Evolutionary conservation across 192 early-diverging fungal genomes (phyloP).

Genomic region (Coemansia sp.): DNA sequence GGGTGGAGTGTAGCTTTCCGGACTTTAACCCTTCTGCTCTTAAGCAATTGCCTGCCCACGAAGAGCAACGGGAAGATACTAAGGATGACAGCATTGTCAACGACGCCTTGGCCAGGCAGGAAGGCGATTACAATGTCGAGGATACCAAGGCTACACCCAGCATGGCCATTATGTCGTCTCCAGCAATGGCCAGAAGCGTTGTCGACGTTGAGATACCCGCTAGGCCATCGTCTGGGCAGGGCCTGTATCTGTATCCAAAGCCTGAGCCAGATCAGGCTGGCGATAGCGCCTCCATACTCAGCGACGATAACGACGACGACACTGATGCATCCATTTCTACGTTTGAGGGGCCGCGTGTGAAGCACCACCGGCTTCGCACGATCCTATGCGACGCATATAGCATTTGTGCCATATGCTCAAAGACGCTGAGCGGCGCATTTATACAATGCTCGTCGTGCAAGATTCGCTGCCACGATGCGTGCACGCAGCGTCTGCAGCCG

Average conservation of each 20-base stretch:
- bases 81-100: background rate
- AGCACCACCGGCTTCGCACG: conserved; percentile 51
- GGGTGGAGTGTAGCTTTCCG: conserved; percentile 25
- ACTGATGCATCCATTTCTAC: conserved; percentile 53
- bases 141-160: background rate
- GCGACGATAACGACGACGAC: conserved; percentile 28
- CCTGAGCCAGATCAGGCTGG: background rate
- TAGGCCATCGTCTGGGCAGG: background rate
- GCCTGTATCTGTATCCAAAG: background rate
- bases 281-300: conserved; percentile 3
- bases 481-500: conserved; percentile 29
- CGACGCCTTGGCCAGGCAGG: background rate
- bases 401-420: conserved; percentile 37
- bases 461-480: conserved; percentile 54
- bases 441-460: conserved; percentile 56
- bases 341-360: conserved; percentile 52
- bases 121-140: background rate
- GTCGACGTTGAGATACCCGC: background rate
- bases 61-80: background rate
- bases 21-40: conserved; percentile 38
- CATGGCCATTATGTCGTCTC: background rate
- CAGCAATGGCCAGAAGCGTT: background rate
- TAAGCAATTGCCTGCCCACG: conserved; percentile 12
- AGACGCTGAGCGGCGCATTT: conserved; percentile 41
- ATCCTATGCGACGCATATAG: conserved; percentile 44